phyloP scores from a whole-genome alignment of 2,329 filamentous ascomycete species.

The Alternaria hordeiaustralica region DNA sequence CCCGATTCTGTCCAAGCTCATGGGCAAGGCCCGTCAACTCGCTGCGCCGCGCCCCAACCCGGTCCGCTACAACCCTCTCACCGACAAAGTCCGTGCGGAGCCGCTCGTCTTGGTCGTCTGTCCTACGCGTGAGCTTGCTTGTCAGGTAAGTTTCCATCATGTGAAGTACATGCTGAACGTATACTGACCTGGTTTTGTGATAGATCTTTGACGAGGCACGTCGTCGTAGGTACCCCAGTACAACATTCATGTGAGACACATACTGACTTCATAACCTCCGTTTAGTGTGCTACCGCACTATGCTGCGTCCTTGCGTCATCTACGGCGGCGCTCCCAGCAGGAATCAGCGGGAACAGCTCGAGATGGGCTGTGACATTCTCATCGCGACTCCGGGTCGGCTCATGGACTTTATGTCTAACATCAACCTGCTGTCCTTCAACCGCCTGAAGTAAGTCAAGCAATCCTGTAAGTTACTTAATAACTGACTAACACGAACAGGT shows the following conservation, averaged over 20 bases:
- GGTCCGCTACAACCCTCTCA: constrained; percentile 59
- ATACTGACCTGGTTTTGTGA: not conserved
- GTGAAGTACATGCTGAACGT: not conserved
- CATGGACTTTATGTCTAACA: constrained; percentile 79
- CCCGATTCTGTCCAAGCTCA: constrained; percentile 85
- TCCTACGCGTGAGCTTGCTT: constrained; percentile 87
- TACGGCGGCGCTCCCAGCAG: constrained; percentile 82
- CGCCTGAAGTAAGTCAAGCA: constrained; percentile 71
- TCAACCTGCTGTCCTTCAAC: constrained; percentile 70
- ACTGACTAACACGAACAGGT: constrained; percentile 15
- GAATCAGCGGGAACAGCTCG: constrained; percentile 74
- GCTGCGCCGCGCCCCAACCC: constrained; percentile 77
- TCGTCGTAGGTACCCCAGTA: constrained; percentile 56
- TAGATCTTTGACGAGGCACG: constrained; percentile 89
- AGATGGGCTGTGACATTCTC: constrained; percentile 86
- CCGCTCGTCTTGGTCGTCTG: constrained; percentile 85
- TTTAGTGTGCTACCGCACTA: constrained; percentile 82
- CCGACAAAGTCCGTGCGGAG: constrained; percentile 72
- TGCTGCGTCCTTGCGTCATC: constrained; percentile 87
- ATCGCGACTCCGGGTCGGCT: constrained; percentile 89
- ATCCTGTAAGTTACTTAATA: not conserved
- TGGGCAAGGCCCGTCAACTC: constrained; percentile 94
- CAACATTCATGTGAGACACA: not conserved
- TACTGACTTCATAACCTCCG: not conserved
- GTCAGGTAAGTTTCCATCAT: constrained; percentile 59